Evolutionary conservation across 768 basidiomycete genomes (phyloP).

Genomic region (Lactifluus rugatus): DNA sequence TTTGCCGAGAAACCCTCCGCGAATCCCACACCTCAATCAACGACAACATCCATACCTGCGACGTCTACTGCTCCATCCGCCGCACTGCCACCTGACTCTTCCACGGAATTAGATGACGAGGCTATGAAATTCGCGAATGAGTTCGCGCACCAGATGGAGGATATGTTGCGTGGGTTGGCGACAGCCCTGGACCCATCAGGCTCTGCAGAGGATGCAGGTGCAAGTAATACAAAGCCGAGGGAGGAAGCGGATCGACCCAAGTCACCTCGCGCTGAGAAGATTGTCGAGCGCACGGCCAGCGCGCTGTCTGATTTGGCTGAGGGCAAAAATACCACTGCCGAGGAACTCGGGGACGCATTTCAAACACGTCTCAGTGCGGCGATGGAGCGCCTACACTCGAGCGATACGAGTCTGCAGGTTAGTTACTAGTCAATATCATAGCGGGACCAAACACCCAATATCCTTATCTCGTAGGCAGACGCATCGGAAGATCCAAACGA

Average conservation of each 20-base stretch:
- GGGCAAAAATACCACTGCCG: constrained; percentile 9
- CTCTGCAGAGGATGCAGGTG: constrained; percentile 6
- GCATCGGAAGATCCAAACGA: constrained; percentile 28
- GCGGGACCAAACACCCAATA: constrained; percentile 1
- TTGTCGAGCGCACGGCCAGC: constrained; percentile 51
- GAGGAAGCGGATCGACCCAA: constrained; percentile 29
- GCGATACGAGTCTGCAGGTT: constrained; percentile 48
- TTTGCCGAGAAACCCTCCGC: constrained; percentile 26
- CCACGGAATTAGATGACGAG: constrained; percentile 17
- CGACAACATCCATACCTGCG: constrained; percentile 16
- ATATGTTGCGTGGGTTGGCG: constrained; percentile 33
- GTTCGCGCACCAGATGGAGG: constrained; percentile 37
- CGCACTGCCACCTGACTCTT: constrained; percentile 19
- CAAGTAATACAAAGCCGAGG: constrained; percentile 16
- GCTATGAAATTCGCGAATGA: constrained; percentile 31
- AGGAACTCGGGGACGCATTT: constrained; percentile 36
- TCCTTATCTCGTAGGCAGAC: constrained; percentile 19
- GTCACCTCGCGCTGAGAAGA: constrained; percentile 47
- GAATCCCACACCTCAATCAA: constrained; percentile 16
- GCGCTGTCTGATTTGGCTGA: constrained; percentile 10
- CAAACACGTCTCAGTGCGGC: constrained; percentile 62
- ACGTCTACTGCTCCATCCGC: constrained; percentile 11
- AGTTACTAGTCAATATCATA: not conserved
- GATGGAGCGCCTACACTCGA: constrained; percentile 64
- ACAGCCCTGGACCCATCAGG: constrained; percentile 20